phyloP scores from a whole-genome alignment of 148 eudicot genomes.

The Gaultheria prostrata region DNA sequence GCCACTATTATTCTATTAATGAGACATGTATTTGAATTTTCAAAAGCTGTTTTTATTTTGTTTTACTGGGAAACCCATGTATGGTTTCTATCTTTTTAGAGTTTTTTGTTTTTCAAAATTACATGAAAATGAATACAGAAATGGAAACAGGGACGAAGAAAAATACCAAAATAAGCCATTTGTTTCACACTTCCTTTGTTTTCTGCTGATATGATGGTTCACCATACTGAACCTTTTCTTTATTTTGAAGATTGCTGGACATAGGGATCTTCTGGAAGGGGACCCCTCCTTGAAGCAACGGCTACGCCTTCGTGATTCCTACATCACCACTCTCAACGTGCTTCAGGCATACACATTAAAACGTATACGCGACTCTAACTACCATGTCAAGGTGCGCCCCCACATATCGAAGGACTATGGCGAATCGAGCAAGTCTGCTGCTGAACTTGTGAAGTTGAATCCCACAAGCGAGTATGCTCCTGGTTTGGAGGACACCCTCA shows the following conservation, averaged over 20 bases:
- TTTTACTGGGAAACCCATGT: not conserved
- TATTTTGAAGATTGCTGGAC: slow-evolving; percentile 76
- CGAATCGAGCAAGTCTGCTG: slow-evolving; percentile 66
- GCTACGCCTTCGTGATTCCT: slow-evolving; percentile 76
- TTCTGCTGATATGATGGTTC: not conserved
- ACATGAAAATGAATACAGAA: not conserved
- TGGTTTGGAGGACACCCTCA: slow-evolving; percentile 94
- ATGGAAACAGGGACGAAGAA: not conserved
- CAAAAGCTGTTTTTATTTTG: not conserved
- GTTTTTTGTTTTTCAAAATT: not conserved
- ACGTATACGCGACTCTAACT: slow-evolving; percentile 81
- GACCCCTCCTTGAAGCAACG: slow-evolving; percentile 92
- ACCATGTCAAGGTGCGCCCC: slow-evolving; percentile 65
- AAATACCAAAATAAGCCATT: not conserved
- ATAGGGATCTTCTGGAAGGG: slow-evolving; percentile 82
- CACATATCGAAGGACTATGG: slow-evolving; percentile 78
- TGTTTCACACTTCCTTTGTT: not conserved
- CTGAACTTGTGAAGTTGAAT: slow-evolving; percentile 79
- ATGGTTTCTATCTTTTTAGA: not conserved
- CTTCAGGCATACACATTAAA: slow-evolving; percentile 89
- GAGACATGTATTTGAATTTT: not conserved
- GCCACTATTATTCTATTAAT: not conserved
- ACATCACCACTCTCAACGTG: slow-evolving; percentile 82
- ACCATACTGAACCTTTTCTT: not conserved
- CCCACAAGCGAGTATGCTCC: slow-evolving; percentile 96